phyloP scores from a whole-genome alignment of 2,329 filamentous ascomycete species.

The Aspergillus intermedius region DNA sequence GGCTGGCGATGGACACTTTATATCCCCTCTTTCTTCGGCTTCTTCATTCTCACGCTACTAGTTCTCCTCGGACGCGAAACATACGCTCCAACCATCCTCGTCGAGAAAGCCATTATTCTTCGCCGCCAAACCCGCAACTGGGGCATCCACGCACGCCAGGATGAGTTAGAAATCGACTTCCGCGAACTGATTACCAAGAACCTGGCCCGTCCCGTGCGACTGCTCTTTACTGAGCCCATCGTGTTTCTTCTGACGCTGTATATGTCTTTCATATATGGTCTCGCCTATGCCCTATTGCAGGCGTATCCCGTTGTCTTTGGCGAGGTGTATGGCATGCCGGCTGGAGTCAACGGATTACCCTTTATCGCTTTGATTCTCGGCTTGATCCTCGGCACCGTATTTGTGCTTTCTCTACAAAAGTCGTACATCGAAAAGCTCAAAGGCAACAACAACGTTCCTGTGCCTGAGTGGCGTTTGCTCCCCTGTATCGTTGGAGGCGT shows the following conservation, averaged over 20 bases:
- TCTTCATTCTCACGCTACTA: conserved; percentile 30
- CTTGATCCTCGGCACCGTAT: conserved; percentile 8
- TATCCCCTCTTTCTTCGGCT: conserved; percentile 47
- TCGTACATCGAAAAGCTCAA: conserved; percentile 12
- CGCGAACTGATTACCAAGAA: conserved; percentile 15
- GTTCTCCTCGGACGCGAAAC: conserved; percentile 45
- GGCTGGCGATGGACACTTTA: conserved; percentile 47
- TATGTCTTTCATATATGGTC: conserved; percentile 18
- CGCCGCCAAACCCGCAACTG: conserved; percentile 16
- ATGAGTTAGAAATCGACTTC: conserved; percentile 15
- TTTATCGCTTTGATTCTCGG: conserved; percentile 18
- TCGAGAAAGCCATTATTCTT: conserved; percentile 13
- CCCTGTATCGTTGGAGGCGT: conserved; percentile 16
- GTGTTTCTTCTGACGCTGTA: conserved; percentile 19
- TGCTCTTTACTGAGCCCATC: conserved; percentile 20
- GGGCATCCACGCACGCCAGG: conserved; percentile 17
- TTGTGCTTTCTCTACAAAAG: conserved; percentile 11
- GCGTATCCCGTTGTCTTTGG: conserved; percentile 18
- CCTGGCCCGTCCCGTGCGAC: conserved; percentile 13
- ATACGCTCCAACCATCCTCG: conserved; percentile 39
- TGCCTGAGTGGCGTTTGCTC: conserved; percentile 20
- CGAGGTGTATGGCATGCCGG: conserved; percentile 10
- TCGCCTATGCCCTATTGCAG: conserved; percentile 15
- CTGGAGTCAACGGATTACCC: conserved; percentile 10
- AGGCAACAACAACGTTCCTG: conserved; percentile 12